Base-by-base conservation (phyloP, 2,329 filamentous ascomycete species). In the Ciborinia camelliae region DNA sequence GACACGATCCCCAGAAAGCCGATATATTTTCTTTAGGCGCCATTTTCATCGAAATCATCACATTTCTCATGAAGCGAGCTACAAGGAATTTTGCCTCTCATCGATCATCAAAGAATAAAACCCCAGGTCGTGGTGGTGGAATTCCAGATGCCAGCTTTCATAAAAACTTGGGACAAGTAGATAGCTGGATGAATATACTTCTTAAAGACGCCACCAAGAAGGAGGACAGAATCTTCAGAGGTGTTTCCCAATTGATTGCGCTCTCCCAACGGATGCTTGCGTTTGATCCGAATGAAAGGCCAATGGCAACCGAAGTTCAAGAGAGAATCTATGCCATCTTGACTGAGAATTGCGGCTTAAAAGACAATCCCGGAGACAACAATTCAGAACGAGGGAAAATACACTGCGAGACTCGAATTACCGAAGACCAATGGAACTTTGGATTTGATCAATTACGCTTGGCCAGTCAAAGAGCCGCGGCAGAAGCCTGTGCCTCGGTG, bases 11-110 rank as follows among this genome's bases (percentile, higher is more conserved):
- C 4, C 83, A 85, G 68, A 82, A 84, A 66, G 85, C 87, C 52
- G 90, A 92, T 73, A 79, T 92, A 26, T 93, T 90, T 76, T 90
- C 88, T 3, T 79, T 92, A 1, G 90, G 86, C 12, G 90, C 89
- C 74, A 81, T 92, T 60, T 89, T 89, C 66, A 79, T 92, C 20
- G 90, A 93, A 68, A 82, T 92, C 37, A 73, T 92, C 26, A 86
- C 86, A 28, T 86, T 90, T 71, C 79, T 90, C 65, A 76, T 91
- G 66, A 90, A 90, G 74, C 86, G 87, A 69, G 85, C 86, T 62
- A 81, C 84, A 1, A 82, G 84, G 58, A 83, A 87, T 32, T 91
- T 92, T 72, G 80, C 85, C 41, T 81, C 85, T 30, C 86, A 90
- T 73, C 86, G 90, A 7, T 82, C 85, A 1, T 82, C 84, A 4